Evolutionary conservation across 2,329 filamentous ascomycete genomes (phyloP).

Genomic region (Cladophialophora exuberans): DNA sequence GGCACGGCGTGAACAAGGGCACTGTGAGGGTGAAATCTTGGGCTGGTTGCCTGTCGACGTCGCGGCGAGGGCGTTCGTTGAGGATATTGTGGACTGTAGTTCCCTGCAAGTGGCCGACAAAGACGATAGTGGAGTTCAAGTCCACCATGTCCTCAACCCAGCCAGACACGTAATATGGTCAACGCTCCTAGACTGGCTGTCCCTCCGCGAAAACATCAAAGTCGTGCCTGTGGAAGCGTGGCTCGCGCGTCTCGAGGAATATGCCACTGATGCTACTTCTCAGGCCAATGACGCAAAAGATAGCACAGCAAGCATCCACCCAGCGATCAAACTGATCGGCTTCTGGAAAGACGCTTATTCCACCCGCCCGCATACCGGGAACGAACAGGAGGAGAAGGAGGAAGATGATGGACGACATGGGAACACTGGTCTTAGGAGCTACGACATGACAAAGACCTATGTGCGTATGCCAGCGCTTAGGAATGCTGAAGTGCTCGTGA

Average conservation of each 20-base stretch:
- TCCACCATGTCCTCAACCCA: slow-evolving; percentile 57
- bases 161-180: slow-evolving; percentile 32
- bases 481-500: slow-evolving; percentile 2
- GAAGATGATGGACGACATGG: background rate
- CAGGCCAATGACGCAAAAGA: no score
- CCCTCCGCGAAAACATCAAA: slow-evolving; percentile 34
- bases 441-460: slow-evolving; percentile 13
- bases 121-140: slow-evolving; percentile 18
- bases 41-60: slow-evolving; percentile 51
- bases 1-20: background rate
- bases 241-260: slow-evolving; percentile 47
- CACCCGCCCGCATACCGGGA: background rate
- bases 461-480: slow-evolving; percentile 12
- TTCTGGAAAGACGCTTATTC: slow-evolving; percentile 54
- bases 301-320: slow-evolving; percentile 55
- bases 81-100: slow-evolving; percentile 21
- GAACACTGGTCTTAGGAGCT: background rate
- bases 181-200: slow-evolving; percentile 13
- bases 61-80: slow-evolving; percentile 42
- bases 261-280: no score
- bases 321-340: slow-evolving; percentile 52
- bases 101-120: background rate
- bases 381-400: background rate
- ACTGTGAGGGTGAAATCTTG: slow-evolving; percentile 40
- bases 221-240: slow-evolving; percentile 48